These are phyloP conservation scores for Alternaria incomplexa DNA, from an alignment of 2,329 filamentous ascomycete genomes.

Conservation along the genomic window DNA sequence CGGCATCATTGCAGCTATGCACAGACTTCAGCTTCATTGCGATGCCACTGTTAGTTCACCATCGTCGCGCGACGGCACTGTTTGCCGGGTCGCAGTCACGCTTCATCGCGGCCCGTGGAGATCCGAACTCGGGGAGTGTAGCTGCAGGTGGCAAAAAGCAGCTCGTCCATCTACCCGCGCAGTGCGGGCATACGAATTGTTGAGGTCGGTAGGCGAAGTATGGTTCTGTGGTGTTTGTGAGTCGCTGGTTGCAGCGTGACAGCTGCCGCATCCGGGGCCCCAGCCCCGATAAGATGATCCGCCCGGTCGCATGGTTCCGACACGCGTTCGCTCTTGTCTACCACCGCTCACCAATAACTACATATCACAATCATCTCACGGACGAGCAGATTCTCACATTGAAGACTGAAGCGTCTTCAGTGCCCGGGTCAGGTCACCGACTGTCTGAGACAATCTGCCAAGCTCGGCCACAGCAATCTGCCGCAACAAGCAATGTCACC, in stretches of 20 bases:
- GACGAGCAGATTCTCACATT: not conserved
- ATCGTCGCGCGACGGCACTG: not conserved
- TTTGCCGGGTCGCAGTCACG: not conserved
- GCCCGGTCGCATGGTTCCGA: not conserved
- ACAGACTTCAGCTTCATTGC: not conserved
- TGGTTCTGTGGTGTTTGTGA: not conserved
- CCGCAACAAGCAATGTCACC: not conserved
- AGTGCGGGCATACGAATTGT: not conserved
- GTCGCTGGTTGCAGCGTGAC: not conserved
- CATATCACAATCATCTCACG: not conserved
- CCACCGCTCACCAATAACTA: not conserved
- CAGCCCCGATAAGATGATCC: not conserved
- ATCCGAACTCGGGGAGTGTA: not conserved
- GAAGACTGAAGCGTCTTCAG: not conserved
- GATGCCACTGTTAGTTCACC: not conserved
- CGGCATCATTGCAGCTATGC: not conserved
- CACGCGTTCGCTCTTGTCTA: not conserved
- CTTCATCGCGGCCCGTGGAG: constrained; percentile 4
- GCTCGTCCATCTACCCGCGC: not conserved
- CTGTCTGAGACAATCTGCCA: not conserved
- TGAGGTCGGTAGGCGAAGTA: not conserved
- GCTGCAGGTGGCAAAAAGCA: not conserved
- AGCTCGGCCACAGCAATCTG: not conserved
- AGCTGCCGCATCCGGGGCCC: constrained; percentile 1
- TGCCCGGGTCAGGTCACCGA: not conserved